Base-by-base conservation (phyloP, 208 protist species). In the Paratrypanosoma confusum region DNA sequence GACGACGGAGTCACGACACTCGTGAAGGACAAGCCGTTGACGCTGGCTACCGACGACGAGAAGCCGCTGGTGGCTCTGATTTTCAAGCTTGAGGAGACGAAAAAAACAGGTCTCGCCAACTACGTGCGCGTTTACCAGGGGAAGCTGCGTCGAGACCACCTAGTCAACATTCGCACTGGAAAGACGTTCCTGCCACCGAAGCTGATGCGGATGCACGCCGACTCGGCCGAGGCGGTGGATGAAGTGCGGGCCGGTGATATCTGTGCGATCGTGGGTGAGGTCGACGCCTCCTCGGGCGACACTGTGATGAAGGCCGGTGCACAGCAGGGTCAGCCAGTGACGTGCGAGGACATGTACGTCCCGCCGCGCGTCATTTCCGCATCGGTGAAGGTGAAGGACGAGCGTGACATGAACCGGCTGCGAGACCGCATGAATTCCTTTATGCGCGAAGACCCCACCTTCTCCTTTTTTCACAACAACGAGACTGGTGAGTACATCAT, bases 101-200 rank as follows among this genome's bases (percentile, higher is more conserved):
- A 88, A 35, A 84, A 85, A 62, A 95, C 93, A 35, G 97, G 97
- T 13, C 79, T 99, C 58, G 86, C 97, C 21, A 99, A 98, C 25
- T 99, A 98, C 69, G 78, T 99, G 28, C 92, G 97, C 40, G 83
- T 99, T 32, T 99, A 99, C 67, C 96, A 99, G 68, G 97, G 96
- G 27, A 90, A 81, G 40, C 78, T 97, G 50, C 83, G 83, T 41
- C 87, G 86, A 57, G 90, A 91, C 42, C 79, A 93, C 54, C 59
- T 88, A 6, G 55, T 84, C 45, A 92, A 91, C 63, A 71, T 89
- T 28, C 79, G 84, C 38, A 91, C 72, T 11, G 70, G 75, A 23
- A 91, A 90, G 60, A 83, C 49, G 16, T 89, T 90, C 53, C 80
- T 95, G 28, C 89, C 98, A 2, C 87, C 93, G 3, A 90, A 97